Evolutionary conservation across 2,329 filamentous ascomycete species (phyloP).

Genomic region (Cladosporium sp.): DNA sequence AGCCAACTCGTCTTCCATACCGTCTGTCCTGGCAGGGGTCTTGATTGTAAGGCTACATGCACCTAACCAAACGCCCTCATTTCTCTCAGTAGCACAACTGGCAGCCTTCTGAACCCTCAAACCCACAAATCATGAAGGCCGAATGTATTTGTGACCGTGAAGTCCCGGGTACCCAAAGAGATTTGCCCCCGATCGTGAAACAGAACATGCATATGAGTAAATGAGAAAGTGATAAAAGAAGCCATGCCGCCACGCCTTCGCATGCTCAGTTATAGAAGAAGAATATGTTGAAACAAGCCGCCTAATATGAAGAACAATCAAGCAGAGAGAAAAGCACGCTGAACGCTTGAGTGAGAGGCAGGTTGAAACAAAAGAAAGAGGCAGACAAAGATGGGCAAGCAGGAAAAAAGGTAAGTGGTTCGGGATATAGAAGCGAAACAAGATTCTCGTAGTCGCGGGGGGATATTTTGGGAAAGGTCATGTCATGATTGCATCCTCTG

Average conservation of each 20-base stretch:
- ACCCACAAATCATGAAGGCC: background rate
- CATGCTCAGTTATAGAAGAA: background rate
- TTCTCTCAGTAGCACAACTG: too few relatives aligned
- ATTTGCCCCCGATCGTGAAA: background rate
- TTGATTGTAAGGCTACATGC: too few relatives aligned
- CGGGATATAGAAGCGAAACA: slow-evolving; percentile 7
- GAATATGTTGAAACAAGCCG: background rate
- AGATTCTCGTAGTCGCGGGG: slow-evolving; percentile 2
- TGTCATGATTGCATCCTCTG: background rate
- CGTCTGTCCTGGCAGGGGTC: background rate
- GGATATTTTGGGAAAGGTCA: background rate
- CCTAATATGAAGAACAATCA: background rate
- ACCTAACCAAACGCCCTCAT: too few relatives aligned
- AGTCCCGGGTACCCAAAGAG: background rate
- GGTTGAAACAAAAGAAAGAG: too few relatives aligned
- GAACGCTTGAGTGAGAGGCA: slow-evolving; percentile 7
- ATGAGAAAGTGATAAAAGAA: background rate
- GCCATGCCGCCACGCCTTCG: slow-evolving; percentile 2
- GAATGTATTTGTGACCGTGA: background rate
- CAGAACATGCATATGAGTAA: background rate
- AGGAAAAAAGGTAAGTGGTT: background rate
- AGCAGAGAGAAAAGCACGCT: slow-evolving; percentile 3
- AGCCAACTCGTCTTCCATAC: background rate
- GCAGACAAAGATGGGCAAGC: background rate
- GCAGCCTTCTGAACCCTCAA: background rate